Conservation (phyloP, 768 basidiomycete genomes). For the Rhodotorula taiwanensis region DNA sequence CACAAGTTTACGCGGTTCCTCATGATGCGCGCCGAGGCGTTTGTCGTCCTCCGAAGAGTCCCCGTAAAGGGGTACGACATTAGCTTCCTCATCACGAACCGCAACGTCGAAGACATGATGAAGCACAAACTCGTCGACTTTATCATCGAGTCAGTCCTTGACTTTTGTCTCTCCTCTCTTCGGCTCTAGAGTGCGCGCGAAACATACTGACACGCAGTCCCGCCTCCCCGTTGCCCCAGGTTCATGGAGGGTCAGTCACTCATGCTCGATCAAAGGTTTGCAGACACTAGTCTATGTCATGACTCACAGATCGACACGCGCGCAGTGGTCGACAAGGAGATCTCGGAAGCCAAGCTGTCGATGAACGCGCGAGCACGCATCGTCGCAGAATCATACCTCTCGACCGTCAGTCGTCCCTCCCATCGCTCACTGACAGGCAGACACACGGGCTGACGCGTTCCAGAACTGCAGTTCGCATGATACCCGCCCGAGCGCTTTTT, state of each 20-base stretch:
- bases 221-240: conserved; percentile 14
- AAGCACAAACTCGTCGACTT: conserved; percentile 99
- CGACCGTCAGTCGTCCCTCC: conserved; percentile 10
- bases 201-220: conserved; percentile 7
- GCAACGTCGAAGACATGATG: conserved; percentile 94
- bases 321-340: conserved; percentile 96
- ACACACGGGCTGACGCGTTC: not conserved
- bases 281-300: not conserved
- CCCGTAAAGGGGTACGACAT: conserved; percentile 98
- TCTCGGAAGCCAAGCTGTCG: conserved; percentile 97
- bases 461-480: not conserved
- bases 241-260: conserved; percentile 27
- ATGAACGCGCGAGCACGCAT: conserved; percentile 93
- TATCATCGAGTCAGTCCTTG: conserved; percentile 80
- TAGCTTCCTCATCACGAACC: conserved; percentile 94
- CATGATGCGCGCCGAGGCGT: conserved; percentile 98
- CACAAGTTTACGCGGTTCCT: conserved; percentile 98
- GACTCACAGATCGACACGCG: too few relatives aligned
- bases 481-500: too few relatives aligned
- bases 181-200: not conserved
- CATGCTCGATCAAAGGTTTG: conserved; percentile 7
- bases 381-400: conserved; percentile 90
- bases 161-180: not conserved
- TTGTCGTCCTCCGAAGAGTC: conserved; percentile 89
- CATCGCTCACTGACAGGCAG: too few relatives aligned